Evolutionary conservation across 106 monocot species (phyloP), one percentile per base, ranked within the genome.

Genomic region (Dendrobium chrysotoxum): DNA sequence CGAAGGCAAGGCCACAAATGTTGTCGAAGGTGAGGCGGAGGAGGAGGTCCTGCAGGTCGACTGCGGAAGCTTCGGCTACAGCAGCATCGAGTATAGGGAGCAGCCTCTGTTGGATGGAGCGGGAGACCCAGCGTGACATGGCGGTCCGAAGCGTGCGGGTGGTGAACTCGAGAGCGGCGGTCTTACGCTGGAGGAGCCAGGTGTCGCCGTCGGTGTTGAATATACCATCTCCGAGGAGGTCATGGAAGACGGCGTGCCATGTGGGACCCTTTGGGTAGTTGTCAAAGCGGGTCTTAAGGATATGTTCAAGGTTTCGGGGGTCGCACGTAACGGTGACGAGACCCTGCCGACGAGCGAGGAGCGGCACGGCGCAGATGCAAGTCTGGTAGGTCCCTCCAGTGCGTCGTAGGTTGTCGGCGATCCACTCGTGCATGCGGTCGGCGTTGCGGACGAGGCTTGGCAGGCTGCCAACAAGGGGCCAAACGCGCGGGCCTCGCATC

Each of bases 261-360:
- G 87, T 84, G 26, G 96, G 96, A n/a, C 96, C 96, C 76, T 96
- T 96, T 45, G 96, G 96, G 81, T 92, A 96, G 86, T 96, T 96
- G 44, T 96, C 91, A 83, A 96, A 96, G 38, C 80, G 79, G 26
- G 88, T 50, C 68, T 87, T 89, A 79, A 96, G 88, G 5, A 96
- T 80, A 83, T 96, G 91, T 82, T 96, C 96, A 35, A 96, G 85
- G 83, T 96, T 93, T 11, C 85, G 75, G 0, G 96, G 96, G 84
- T 96, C 88, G 84, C 91, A 93, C 7, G 96, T 96, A 38, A 96
- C 96, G 1, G 96, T 96, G 18, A 90, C 84, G 21, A 93, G 79
- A 1, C 93, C 96, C 70, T 87, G 90, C 4, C 88, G 86, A 0
- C 87, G 75, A 28, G 93, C 93, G 25, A 94, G 81, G 10, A 87